phyloP scores from a whole-genome alignment of 2,329 filamentous ascomycete species.

The Aureobasidium sp. region DNA sequence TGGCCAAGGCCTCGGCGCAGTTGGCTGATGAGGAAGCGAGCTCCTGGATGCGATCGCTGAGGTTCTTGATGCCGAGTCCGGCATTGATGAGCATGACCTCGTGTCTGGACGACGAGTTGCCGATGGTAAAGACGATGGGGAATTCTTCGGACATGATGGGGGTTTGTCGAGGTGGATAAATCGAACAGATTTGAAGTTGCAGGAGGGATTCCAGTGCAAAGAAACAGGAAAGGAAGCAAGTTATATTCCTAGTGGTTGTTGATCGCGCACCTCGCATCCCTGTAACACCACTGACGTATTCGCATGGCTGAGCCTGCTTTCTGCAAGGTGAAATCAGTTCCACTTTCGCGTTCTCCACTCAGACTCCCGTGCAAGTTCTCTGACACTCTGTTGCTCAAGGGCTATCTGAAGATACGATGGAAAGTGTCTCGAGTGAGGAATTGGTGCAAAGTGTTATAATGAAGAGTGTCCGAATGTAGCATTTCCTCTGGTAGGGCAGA shows the following conservation, averaged over 20 bases:
- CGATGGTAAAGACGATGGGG: constrained; percentile 30
- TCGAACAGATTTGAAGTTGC: neutral
- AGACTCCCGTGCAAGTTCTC: neutral
- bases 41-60: constrained; percentile 18
- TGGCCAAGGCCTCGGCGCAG: constrained; percentile 24
- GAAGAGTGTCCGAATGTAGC: neutral
- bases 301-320: constrained; percentile 6
- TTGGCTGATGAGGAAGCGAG: constrained; percentile 23
- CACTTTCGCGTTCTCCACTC: constrained; percentile 1
- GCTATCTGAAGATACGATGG: neutral
- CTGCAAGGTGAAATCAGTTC: neutral
- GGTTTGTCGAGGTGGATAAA: neutral
- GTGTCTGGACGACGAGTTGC: constrained; percentile 25
- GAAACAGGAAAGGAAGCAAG: neutral
- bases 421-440: neutral
- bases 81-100: constrained; percentile 25
- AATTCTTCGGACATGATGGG: constrained; percentile 17
- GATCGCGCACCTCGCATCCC: neutral
- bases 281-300: constrained; percentile 7
- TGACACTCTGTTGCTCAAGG: neutral
- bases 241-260: neutral
- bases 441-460: neutral
- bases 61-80: constrained; percentile 19
- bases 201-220: neutral
- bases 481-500: no score